A percentile compares a stretch with the other conserved stretches of the same genome.
Evolutionary conservation across 2,329 filamentous ascomycete species (phyloP).

Genomic region (Cordyceps cicadae): DNA sequence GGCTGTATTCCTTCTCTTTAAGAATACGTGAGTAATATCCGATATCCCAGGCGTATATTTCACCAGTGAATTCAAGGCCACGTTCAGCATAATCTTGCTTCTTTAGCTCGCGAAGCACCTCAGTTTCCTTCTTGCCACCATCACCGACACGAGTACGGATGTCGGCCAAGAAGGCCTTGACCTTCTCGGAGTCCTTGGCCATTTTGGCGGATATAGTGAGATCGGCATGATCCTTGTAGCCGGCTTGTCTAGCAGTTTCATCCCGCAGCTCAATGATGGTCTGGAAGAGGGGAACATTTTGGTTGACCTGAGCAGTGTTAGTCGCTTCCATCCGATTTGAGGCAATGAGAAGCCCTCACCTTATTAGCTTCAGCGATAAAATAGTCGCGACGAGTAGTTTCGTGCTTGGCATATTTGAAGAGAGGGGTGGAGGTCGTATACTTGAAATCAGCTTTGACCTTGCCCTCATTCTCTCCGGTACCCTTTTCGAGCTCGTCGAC

Average conservation of each 20-base stretch:
- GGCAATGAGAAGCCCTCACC: conserved; percentile 25
- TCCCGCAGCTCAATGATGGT: conserved; percentile 69
- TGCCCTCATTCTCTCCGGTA: conserved; percentile 61
- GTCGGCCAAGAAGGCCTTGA: conserved; percentile 65
- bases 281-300: conserved; percentile 65
- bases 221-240: conserved; percentile 68
- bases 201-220: conserved; percentile 77
- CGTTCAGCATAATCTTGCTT: conserved; percentile 57
- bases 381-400: conserved; percentile 59
- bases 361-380: conserved; percentile 76
- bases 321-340: background rate
- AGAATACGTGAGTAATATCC: conserved; percentile 73
- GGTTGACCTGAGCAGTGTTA: conserved; percentile 42
- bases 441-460: conserved; percentile 71
- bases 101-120: conserved; percentile 65
- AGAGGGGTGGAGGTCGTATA: conserved; percentile 74
- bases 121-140: conserved; percentile 62
- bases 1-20: conserved; percentile 70
- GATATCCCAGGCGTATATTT: conserved; percentile 78
- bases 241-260: conserved; percentile 67
- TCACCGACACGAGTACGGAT: conserved; percentile 57
- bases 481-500: conserved; percentile 61
- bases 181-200: conserved; percentile 67
- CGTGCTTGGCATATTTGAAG: conserved; percentile 66
- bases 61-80: conserved; percentile 51